phyloP scores from a whole-genome alignment of 2,329 filamentous ascomycete species.

The Talaromyces sp. region DNA sequence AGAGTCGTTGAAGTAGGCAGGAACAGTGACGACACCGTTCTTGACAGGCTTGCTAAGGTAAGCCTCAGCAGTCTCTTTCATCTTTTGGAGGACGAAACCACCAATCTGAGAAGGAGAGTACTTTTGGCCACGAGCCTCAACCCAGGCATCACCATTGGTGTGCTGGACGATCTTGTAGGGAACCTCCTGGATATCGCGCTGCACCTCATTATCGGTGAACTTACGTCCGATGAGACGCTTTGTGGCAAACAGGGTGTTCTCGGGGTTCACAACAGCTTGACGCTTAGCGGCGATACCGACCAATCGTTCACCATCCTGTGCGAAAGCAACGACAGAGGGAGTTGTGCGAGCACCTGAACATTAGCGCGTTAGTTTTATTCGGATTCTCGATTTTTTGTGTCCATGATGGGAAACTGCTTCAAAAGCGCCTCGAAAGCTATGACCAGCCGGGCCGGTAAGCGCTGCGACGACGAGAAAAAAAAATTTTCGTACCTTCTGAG shows the following conservation, averaged over 20 bases:
- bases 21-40: slow-evolving; percentile 95
- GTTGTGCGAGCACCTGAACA: slow-evolving; percentile 74
- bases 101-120: slow-evolving; percentile 98
- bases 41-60: slow-evolving; percentile 87
- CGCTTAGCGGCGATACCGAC: slow-evolving; percentile 97
- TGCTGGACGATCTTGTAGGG: slow-evolving; percentile 99
- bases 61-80: slow-evolving; percentile 97
- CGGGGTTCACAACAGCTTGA: slow-evolving; percentile 95
- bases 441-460: not conserved
- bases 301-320: slow-evolving; percentile 89
- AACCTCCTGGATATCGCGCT: slow-evolving; percentile 95
- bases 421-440: slow-evolving; percentile 9
- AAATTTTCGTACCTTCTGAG: slow-evolving; percentile 66
- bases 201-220: slow-evolving; percentile 88
- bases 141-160: slow-evolving; percentile 93
- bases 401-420: not conserved
- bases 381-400: not conserved
- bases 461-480: not conserved
- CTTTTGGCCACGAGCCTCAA: slow-evolving; percentile 85
- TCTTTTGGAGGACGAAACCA: slow-evolving; percentile 94
- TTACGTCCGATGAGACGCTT: slow-evolving; percentile 98
- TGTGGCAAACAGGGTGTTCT: slow-evolving; percentile 96
- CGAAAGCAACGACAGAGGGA: slow-evolving; percentile 91
- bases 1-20: slow-evolving; percentile 98
- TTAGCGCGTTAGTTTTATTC: slow-evolving; percentile 12